These are phyloP conservation scores for Zoysia japonica DNA, from an alignment of 176 grass and related monocot genomes.

Conservation along the genomic window DNA sequence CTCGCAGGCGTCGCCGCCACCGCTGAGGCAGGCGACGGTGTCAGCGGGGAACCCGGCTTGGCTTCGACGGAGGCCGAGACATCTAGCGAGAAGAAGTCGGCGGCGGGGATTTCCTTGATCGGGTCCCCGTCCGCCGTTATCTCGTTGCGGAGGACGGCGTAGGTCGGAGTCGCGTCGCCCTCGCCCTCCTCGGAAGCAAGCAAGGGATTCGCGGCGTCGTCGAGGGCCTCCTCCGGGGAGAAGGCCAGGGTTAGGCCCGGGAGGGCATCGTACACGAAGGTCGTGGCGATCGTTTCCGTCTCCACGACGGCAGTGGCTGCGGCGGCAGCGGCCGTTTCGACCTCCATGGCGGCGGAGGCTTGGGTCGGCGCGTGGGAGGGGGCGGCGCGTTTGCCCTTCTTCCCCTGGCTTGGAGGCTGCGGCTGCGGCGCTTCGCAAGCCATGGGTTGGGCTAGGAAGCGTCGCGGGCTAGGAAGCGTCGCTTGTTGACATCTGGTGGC, in stretches of 20 bases:
- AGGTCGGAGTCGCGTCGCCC: constrained; percentile 45
- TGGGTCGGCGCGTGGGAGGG: constrained; percentile 29
- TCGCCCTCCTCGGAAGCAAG: constrained; percentile 3
- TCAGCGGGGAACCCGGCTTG: not conserved
- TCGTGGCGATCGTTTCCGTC: constrained; percentile 11
- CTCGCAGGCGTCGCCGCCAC: not conserved
- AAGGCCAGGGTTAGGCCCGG: constrained; percentile 45
- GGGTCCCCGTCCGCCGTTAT: constrained; percentile 58
- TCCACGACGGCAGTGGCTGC: constrained; percentile 31
- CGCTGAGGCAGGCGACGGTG: not conserved
- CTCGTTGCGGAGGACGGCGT: constrained; percentile 80
- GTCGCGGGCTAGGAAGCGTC: not conserved
- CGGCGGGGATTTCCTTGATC: constrained; percentile 43
- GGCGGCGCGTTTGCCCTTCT: constrained; percentile 29
- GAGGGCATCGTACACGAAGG: constrained; percentile 66
- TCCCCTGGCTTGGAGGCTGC: not conserved
- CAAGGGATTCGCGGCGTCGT: not conserved
- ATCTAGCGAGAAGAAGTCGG: constrained; percentile 86
- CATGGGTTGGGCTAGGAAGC: constrained; percentile 28
- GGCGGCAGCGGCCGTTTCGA: not conserved
- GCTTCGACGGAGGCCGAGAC: constrained; percentile 19
- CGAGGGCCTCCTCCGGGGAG: constrained; percentile 27
- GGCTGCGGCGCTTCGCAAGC: constrained; percentile 24
- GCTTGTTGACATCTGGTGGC: not conserved
- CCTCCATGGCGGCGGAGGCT: not conserved